A percentile compares a stretch with the other conserved stretches of the same genome.
Evolutionary conservation across 1,284 basidiomycete species (phyloP).

Genomic region (Naganishia cerealis): DNA sequence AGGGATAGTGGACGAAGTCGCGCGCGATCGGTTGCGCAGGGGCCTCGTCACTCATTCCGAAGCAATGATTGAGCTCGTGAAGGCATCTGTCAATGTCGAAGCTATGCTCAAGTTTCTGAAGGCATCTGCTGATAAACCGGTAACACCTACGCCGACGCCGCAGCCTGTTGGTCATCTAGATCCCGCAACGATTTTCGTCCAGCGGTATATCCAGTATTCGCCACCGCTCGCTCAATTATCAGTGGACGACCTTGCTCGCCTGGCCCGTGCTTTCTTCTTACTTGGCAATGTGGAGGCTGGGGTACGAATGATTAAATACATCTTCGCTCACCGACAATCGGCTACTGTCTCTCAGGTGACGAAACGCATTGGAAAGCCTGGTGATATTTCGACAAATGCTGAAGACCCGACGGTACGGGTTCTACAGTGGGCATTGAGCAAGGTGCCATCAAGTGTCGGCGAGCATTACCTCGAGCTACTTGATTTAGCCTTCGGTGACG

Average conservation of each 20-base stretch:
- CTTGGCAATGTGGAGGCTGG: constrained; percentile 8
- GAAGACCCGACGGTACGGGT: constrained; percentile 15
- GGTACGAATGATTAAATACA: constrained; percentile 21
- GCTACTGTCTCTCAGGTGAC: neutral
- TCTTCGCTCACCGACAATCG: neutral
- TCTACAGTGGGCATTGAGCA: constrained; percentile 8
- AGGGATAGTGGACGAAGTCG: neutral
- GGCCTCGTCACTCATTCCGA: constrained; percentile 2
- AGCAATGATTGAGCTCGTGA: constrained; percentile 11
- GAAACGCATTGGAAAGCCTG: neutral
- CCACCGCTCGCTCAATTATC: constrained; percentile 20
- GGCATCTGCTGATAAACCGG: neutral
- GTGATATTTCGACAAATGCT: neutral
- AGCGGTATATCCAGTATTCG: constrained; percentile 17
- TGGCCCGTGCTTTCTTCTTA: constrained; percentile 14
- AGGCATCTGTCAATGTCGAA: neutral
- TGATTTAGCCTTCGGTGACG: constrained; percentile 6
- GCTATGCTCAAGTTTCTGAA: constrained; percentile 17
- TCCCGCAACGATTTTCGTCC: constrained; percentile 3
- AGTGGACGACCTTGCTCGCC: constrained; percentile 9
- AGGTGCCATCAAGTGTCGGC: constrained; percentile 2
- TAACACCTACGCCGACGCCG: neutral
- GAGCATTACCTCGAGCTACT: constrained; percentile 9
- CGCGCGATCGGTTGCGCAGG: constrained; percentile 1
- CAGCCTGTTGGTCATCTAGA: neutral